phyloP scores from a whole-genome alignment of 768 basidiomycete species.

The Auriscalpium orientale region DNA sequence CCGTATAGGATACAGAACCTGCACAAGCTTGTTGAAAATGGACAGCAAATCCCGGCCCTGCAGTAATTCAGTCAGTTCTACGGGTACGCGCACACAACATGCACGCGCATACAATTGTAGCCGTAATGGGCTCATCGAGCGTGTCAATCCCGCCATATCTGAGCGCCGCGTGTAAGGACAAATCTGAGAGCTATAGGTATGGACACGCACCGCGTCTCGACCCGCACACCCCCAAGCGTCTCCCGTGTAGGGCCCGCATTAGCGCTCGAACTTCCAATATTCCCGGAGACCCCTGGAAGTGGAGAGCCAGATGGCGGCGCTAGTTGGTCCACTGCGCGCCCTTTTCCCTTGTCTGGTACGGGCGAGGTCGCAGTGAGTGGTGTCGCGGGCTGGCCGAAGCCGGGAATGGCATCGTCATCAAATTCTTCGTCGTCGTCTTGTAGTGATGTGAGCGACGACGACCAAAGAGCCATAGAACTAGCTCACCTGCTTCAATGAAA shows the following conservation, averaged over 20 bases:
- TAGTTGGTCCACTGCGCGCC: constrained; percentile 49
- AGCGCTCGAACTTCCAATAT: constrained; percentile 50
- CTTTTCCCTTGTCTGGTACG: constrained; percentile 61
- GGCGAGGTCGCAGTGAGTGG: constrained; percentile 39
- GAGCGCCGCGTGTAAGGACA: not conserved
- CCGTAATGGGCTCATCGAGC: constrained; percentile 84
- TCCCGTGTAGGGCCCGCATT: constrained; percentile 37
- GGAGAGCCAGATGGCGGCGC: constrained; percentile 31
- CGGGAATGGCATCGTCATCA: constrained; percentile 75
- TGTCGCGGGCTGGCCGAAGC: constrained; percentile 32
- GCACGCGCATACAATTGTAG: constrained; percentile 68
- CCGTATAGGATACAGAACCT: constrained; percentile 83
- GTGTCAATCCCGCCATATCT: constrained; percentile 84
- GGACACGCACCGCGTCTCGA: constrained; percentile 72
- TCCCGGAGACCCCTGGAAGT: constrained; percentile 51
- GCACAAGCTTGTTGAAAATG: constrained; percentile 87
- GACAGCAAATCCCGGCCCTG: constrained; percentile 86
- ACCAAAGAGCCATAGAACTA: too few relatives aligned
- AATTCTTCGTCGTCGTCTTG: constrained; percentile 66
- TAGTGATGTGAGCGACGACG: too few relatives aligned
- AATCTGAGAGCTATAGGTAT: not conserved
- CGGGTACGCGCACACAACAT: constrained; percentile 2
- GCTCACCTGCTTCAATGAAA: too few relatives aligned
- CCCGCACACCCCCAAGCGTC: constrained; percentile 76
- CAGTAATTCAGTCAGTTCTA: not conserved